A percentile compares a stretch with the other conserved stretches of the same genome.
These are phyloP conservation scores for Solanum chiquidenum DNA, from an alignment of 257 asterid species.

Conservation along the genomic window DNA sequence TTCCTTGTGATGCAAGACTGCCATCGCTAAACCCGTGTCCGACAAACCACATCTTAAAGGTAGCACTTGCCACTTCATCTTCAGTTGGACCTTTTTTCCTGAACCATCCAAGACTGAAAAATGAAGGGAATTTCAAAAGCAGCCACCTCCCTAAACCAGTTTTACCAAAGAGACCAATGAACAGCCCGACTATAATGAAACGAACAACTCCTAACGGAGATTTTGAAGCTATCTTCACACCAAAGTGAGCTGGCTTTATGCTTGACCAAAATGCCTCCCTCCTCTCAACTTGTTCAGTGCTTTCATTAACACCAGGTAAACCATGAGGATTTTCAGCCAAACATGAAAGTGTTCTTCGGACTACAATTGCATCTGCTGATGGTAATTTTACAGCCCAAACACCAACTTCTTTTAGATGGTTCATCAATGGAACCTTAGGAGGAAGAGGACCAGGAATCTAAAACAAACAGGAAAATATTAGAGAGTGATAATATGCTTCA, in stretches of 20 bases:
- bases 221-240: constrained; percentile 55
- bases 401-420: constrained; percentile 55
- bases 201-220: constrained; percentile 46
- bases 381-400: constrained; percentile 77
- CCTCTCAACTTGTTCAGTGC: constrained; percentile 22
- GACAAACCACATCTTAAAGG: constrained; percentile 89
- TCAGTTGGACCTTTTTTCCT: constrained; percentile 71
- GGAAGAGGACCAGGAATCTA: constrained; percentile 87
- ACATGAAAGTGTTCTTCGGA: constrained; percentile 50
- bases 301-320: constrained; percentile 54
- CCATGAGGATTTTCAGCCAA: constrained; percentile 57
- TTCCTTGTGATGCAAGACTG: constrained; percentile 26
- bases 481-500: background rate
- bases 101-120: constrained; percentile 64
- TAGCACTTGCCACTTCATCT: constrained; percentile 69
- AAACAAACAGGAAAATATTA: background rate
- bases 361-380: constrained; percentile 74
- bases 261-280: constrained; percentile 73
- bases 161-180: constrained; percentile 47
- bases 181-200: constrained; percentile 36
- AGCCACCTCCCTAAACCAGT: constrained; percentile 48
- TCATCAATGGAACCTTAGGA: constrained; percentile 37
- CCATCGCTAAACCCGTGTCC: constrained; percentile 65
- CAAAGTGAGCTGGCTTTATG: constrained; percentile 68
- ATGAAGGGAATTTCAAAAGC: constrained; percentile 50